Base-by-base conservation (phyloP, 1,284 basidiomycete genomes). In the Calocybe gambosa region DNA sequence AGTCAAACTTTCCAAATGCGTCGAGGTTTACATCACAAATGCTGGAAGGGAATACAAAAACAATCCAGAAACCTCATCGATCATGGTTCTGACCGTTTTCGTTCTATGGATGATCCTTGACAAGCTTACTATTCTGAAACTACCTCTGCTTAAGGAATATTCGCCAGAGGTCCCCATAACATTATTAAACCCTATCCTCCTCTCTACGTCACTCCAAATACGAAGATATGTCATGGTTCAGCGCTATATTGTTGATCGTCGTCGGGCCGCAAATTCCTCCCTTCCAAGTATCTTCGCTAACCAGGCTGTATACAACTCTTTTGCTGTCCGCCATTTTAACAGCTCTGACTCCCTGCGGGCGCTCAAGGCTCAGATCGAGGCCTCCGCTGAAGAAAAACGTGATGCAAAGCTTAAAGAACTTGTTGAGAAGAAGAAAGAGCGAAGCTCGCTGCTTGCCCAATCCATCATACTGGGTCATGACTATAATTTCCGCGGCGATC, bases 51-150 rank as follows among this genome's bases (percentile, higher is more conserved):
- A 47, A 0, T 73, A 73, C 43, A 36, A 23, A 3, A 44, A 47
- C 19, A 70, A 69, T 43, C 66, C 73, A 2, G 73, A 78, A 45
- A 53, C 63, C 13, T 41, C 59, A 13, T 78, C 76, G 0, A 47
- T 67, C 4, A 69, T 74, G 64, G 50, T 74, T 13, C 55, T 77
- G 36, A 71, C 66, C 0, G 49, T 65, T 2, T 53, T 74, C 5
- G 62, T 70, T 12, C 59, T 77, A 10, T 75, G 73, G 74, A 56
- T 71, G 0, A 66, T 62, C 0, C 56, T 78, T 0, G 75, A 78
- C 52, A 60, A 56, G 21, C n/a, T 71, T 0, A 63, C 55, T 5
- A 54, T 66, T 6, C 19, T 18, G 1, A 56, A 61, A 2, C 60
- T 59, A 36, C 66, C 67, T 0, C 54, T 76, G 1, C 57, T 78